phyloP scores from a whole-genome alignment of 2,329 filamentous ascomycete genomes.

The Aspergillus vadensis region DNA sequence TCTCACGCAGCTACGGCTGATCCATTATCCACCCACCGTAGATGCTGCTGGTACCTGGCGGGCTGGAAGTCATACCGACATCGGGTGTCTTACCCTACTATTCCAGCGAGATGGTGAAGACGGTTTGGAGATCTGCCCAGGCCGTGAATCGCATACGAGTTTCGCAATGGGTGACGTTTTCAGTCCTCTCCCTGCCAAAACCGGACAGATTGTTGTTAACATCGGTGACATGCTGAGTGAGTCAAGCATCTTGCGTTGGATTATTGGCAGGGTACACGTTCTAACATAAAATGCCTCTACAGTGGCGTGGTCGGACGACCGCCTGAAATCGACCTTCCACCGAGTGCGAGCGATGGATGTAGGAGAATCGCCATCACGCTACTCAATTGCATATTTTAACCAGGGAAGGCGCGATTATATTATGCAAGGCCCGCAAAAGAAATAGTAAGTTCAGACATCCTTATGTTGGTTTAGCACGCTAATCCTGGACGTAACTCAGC shows the following conservation, averaged over 20 bases:
- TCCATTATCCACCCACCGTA: slow-evolving; percentile 7
- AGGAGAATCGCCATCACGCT: slow-evolving; percentile 4
- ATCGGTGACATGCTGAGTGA: slow-evolving; percentile 23
- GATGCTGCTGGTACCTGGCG: slow-evolving; percentile 11
- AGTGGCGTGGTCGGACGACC: slow-evolving; percentile 15
- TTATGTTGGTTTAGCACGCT: neutral
- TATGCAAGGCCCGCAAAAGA: slow-evolving; percentile 9
- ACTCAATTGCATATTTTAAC: slow-evolving; percentile 15
- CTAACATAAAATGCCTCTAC: no score
- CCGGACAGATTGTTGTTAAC: slow-evolving; percentile 20
- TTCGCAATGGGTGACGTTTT: slow-evolving; percentile 14
- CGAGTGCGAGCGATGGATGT: slow-evolving; percentile 9
- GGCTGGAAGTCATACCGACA: slow-evolving; percentile 12
- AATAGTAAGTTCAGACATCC: slow-evolving; percentile 5
- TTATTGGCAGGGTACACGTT: no score
- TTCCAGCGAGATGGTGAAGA: slow-evolving; percentile 15
- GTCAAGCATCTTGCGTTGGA: neutral
- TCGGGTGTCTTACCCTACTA: slow-evolving; percentile 13
- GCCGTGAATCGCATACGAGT: slow-evolving; percentile 8
- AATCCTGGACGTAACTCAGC: neutral
- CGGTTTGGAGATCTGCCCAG: slow-evolving; percentile 11
- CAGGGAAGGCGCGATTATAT: neutral
- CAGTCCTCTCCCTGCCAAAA: slow-evolving; percentile 17
- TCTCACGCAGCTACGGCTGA: slow-evolving; percentile 10
- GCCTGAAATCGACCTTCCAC: slow-evolving; percentile 12